A percentile compares a stretch with the other conserved stretches of the same genome.
Conservation (phyloP, 257 asterid species). For the Rhazya stricta region DNA sequence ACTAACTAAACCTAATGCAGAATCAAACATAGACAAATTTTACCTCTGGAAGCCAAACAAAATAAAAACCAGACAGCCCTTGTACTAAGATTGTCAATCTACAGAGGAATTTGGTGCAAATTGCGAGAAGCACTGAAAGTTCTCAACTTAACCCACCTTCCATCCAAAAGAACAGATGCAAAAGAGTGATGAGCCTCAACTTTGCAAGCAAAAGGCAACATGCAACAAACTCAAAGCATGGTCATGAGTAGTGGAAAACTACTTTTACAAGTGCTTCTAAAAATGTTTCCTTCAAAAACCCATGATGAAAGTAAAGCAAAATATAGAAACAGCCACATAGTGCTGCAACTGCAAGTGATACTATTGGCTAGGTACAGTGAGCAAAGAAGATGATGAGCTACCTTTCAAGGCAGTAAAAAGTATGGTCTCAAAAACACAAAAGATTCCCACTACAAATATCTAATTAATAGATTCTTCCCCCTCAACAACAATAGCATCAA, state of each 20-base stretch:
- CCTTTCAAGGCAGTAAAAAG: constrained; percentile 34
- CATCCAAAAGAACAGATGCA: constrained; percentile 9
- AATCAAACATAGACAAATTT: background rate
- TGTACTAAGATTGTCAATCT: constrained; percentile 1
- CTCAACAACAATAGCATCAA: constrained; percentile 28
- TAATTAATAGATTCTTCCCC: constrained; percentile 35
- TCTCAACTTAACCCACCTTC: constrained; percentile 21
- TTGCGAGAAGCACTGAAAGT: background rate
- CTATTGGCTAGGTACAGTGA: constrained; percentile 21
- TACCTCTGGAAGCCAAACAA: constrained; percentile 2
- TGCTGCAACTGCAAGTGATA: constrained; percentile 8
- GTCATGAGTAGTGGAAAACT: constrained; percentile 16
- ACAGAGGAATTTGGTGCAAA: background rate
- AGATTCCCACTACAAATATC: constrained; percentile 56
- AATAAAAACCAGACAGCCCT: background rate
- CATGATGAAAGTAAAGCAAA: background rate
- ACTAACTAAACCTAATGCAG: background rate
- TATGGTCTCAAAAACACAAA: constrained; percentile 37
- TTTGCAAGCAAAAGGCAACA: constrained; percentile 18
- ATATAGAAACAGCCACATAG: constrained; percentile 15
- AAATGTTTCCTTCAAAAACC: constrained; percentile 21
- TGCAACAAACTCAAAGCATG: constrained; percentile 9
- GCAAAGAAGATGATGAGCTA: constrained; percentile 22
- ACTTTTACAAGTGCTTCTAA: constrained; percentile 29
- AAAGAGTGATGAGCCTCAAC: constrained; percentile 19